Base-by-base conservation (phyloP, 257 asterid species). In the Asclepias syriaca region DNA sequence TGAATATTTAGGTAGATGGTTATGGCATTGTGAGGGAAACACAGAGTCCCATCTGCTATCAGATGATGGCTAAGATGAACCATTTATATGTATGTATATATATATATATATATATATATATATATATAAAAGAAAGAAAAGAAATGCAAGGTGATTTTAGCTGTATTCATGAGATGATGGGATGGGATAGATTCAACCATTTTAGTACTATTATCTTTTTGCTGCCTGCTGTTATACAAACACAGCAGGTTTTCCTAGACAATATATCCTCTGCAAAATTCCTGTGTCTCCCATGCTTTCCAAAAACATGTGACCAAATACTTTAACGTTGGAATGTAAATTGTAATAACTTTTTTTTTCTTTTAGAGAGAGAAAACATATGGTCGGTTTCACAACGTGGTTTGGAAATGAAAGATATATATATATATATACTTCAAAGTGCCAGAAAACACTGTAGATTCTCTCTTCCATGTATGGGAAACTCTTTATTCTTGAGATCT, bases 311-410 rank as follows among this genome's bases (percentile, higher is more conserved):
- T 65, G 51, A 18, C 74, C 14, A 39, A 40, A 2, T 1, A 15
- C 18, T 13, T 29, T 24, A 24, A 53, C 15, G 29, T 45, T 45
- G 34, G 45, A 12, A 11, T 72, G 63, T 22, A 37, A 29, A 48
- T 49, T 16, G 6, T 43, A 8, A 43, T 40, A 40, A 6, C 46
- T 40, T 7, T 39, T 39, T 39, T 39, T 40, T 40, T 40, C 0
- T 50, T 50, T 50, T 48, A 11, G 6, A 14, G 56, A 51, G 19
- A 53, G 64, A 24, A 48, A 49, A 72, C 70, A 63, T 49, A 32
- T 72, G 76, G 76, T 50, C 64, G 64, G 70, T 63, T 32, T 32
- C 40, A 63, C 48, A 72, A 72, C 76, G 76, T 72, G 76, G 51
- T 32, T 50, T 46, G 16, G 5, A 9, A 34, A 34, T 34, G 70